These are phyloP conservation scores for Aschersonia sp. DNA, from an alignment of 2,329 filamentous ascomycete species.

Conservation along the genomic window DNA sequence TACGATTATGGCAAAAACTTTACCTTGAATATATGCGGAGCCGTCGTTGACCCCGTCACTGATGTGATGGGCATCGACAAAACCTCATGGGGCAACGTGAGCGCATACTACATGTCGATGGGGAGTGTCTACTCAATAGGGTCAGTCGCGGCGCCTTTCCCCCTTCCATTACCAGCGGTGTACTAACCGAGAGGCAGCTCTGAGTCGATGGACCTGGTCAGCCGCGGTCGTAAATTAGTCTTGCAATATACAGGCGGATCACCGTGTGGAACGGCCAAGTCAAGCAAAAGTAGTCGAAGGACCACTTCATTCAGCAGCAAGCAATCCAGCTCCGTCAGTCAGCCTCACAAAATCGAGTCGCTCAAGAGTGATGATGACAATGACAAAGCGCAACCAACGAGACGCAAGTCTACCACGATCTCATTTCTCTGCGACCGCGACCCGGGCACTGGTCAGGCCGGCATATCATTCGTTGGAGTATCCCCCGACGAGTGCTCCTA, in stretches of 20 bases:
- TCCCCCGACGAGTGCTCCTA: conserved; percentile 88
- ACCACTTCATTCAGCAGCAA: neutral
- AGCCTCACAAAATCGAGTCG: conserved; percentile 8
- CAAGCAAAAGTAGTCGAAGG: conserved; percentile 13
- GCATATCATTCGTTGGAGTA: conserved; percentile 67
- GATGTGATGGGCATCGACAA: conserved; percentile 51
- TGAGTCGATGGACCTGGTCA: conserved; percentile 36
- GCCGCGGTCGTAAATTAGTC: conserved; percentile 59
- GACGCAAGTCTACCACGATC: conserved; percentile 71
- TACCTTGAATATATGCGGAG: conserved; percentile 67
- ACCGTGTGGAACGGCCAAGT: conserved; percentile 41
- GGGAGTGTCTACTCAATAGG: conserved; percentile 62
- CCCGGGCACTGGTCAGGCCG: conserved; percentile 50
- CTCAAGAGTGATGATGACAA: conserved; percentile 17
- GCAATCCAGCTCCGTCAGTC: neutral
- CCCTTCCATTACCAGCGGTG: neutral
- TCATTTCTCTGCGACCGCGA: conserved; percentile 89
- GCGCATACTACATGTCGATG: conserved; percentile 57
- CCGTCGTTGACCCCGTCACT: conserved; percentile 53
- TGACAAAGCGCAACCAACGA: conserved; percentile 8
- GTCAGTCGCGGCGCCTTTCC: conserved; percentile 27
- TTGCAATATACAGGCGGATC: conserved; percentile 68
- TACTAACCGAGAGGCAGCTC: conserved; percentile 10
- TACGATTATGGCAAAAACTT: conserved; percentile 73
- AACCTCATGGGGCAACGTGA: conserved; percentile 54